Base-by-base conservation (phyloP, 108 stramenopile species). In the Pseudonitzschia multistriata region DNA sequence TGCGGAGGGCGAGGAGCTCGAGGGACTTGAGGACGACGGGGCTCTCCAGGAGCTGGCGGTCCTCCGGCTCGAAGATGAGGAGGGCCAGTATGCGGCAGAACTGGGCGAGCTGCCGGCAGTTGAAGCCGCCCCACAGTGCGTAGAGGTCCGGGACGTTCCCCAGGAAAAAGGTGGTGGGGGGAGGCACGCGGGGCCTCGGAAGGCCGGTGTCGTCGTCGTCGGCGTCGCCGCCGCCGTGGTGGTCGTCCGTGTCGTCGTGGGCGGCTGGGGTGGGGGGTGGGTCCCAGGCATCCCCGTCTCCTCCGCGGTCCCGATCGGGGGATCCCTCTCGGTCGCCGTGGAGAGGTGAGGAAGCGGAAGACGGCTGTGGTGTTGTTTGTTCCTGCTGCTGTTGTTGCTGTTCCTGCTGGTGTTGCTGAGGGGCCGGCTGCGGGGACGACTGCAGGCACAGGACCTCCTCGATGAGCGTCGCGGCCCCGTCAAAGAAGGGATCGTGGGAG, bases 51-150 rank as follows among this genome's bases (percentile, higher is more conserved):
- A 90, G 63, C 66, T 90, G 87, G n/a, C 92, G 74, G 57, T 93
- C 92, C 73, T 96, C 94, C n/a, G 92, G 92, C 71, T 96, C 92
- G 72, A 93, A 96, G 5, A 92, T 75, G 14, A 91, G 70, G 60
- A 96, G 81, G 10, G 91, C 91, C 47, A 96, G 74, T 30, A 92
- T 87, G 30, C 94, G 84, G 49, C 90, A 91, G 73, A 93, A 92
- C 71, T 90, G 90, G 10, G 90, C 94, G 53, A 93, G 73, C 61
- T 93, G 88, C 29, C 89, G 82, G 59, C 83, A 85, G 54, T 73
- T 83, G 71, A 95, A 85, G 45, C 74, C 73, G 30, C 36, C 25
- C 81, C 88, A 81, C 5, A 92, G 55, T n/a, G 49, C 29, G 77
- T 82, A 86, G 25, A 92, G 61, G 54, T 86, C 79, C 1, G 91